These are phyloP conservation scores for Daldinia sp. DNA, from an alignment of 2,329 filamentous ascomycete genomes.

Conservation along the genomic window DNA sequence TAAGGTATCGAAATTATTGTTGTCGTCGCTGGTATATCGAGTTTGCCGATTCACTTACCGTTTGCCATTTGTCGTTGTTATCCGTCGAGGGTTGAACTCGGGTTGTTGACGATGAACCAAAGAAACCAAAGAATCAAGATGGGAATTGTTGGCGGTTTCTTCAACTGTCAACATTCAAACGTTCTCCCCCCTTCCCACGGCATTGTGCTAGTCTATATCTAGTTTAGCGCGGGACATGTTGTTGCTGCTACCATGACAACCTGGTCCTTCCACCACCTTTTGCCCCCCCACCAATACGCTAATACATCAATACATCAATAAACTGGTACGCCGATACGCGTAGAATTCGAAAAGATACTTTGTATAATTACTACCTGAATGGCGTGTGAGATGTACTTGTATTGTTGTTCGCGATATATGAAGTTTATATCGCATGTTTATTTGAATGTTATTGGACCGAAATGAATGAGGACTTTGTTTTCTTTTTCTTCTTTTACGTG, in stretches of 20 bases:
- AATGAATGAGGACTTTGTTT: no score
- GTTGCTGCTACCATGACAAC: slow-evolving; percentile 45
- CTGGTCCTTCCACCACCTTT: slow-evolving; percentile 1
- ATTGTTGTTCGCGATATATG: not conserved
- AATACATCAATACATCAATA: no score
- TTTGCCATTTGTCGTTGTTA: slow-evolving; percentile 25
- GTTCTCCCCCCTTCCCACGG: slow-evolving; percentile 38
- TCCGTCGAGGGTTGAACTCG: slow-evolving; percentile 30
- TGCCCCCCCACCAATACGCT: not conserved
- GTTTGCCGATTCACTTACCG: slow-evolving; percentile 35
- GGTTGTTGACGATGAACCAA: slow-evolving; percentile 27
- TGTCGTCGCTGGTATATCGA: slow-evolving; percentile 24
- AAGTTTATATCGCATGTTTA: not conserved
- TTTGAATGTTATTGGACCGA: not conserved
- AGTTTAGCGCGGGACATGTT: slow-evolving; percentile 41
- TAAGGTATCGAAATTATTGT: slow-evolving; percentile 20
- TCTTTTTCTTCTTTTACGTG: no score
- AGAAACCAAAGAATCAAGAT: slow-evolving; percentile 16
- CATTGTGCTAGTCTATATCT: slow-evolving; percentile 25
- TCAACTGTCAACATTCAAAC: slow-evolving; percentile 36
- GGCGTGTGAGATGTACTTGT: not conserved
- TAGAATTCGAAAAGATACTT: slow-evolving; percentile 3
- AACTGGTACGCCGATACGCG: not conserved
- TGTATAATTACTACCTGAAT: not conserved
- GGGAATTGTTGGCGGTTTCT: slow-evolving; percentile 28